A percentile compares a stretch with the other conserved stretches of the same genome.
Conservation (phyloP, 176 grass and related monocot species). For the Aegilops bicornis region DNA sequence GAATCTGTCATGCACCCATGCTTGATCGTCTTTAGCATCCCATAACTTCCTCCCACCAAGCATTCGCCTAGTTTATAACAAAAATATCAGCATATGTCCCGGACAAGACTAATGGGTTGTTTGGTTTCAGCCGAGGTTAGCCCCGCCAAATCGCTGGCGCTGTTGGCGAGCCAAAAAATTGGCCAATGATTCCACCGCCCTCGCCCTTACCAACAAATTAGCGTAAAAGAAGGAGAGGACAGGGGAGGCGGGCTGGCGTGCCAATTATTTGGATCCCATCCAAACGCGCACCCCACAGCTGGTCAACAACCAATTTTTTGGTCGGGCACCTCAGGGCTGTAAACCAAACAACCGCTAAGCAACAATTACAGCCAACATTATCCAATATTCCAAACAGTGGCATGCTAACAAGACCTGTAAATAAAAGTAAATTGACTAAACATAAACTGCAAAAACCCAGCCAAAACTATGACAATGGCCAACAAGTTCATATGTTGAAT, state of each 20-base stretch:
- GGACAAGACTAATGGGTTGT: background rate
- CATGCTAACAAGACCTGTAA: background rate
- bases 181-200: no score
- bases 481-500: background rate
- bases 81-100: conserved; percentile 1
- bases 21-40: conserved; percentile 88
- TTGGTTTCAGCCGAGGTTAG: no score
- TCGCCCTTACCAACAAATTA: no score
- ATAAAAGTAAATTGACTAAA: conserved; percentile 13
- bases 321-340: no score
- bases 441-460: background rate
- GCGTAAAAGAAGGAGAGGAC: no score
- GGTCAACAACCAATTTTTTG: no score
- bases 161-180: no score
- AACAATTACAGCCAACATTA: background rate
- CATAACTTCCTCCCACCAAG: conserved; percentile 79
- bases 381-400: background rate
- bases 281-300: no score
- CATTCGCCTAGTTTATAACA: conserved; percentile 52
- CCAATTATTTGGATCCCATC: no score
- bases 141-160: no score
- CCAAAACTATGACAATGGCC: conserved; percentile 6
- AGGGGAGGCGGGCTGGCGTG: no score
- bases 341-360: background rate
- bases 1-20: conserved; percentile 92